Conservation (phyloP, 2,329 filamentous ascomycete genomes). For the Cladosporium sp. region DNA sequence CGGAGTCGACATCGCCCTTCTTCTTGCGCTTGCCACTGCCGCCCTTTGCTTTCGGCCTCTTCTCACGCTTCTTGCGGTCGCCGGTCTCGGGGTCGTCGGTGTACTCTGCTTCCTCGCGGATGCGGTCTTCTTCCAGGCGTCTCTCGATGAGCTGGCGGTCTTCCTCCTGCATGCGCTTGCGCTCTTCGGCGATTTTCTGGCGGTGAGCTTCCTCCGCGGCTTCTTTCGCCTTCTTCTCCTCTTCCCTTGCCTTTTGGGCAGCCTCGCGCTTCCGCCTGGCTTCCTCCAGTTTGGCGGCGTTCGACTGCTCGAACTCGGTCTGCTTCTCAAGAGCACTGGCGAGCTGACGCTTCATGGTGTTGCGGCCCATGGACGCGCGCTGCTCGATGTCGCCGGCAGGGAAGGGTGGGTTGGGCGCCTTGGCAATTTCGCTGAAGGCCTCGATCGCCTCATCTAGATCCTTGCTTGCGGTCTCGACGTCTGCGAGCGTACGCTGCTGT, state of each 20-base stretch:
- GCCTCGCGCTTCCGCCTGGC: slow-evolving; percentile 78
- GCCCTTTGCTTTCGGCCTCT: slow-evolving; percentile 48
- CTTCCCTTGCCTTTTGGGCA: slow-evolving; percentile 75
- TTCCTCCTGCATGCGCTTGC: slow-evolving; percentile 74
- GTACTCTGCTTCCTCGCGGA: slow-evolving; percentile 67
- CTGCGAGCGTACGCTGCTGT: slow-evolving; percentile 71
- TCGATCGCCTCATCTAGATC: slow-evolving; percentile 87
- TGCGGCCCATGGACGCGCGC: slow-evolving; percentile 94
- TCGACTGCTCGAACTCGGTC: slow-evolving; percentile 88
- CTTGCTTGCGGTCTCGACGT: slow-evolving; percentile 75
- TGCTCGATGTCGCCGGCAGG: slow-evolving; percentile 88
- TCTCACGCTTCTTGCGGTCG: slow-evolving; percentile 77
- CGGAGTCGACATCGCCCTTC: slow-evolving; percentile 52
- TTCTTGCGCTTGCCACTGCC: slow-evolving; percentile 38
- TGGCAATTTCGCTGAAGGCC: slow-evolving; percentile 59
- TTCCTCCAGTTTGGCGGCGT: slow-evolving; percentile 80
- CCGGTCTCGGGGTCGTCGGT: slow-evolving; percentile 81
- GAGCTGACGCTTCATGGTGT: slow-evolving; percentile 90
- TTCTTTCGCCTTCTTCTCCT: slow-evolving; percentile 66
- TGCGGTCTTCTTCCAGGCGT: slow-evolving; percentile 68
- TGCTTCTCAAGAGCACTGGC: slow-evolving; percentile 82
- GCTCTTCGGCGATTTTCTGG: slow-evolving; percentile 81
- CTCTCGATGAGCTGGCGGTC: slow-evolving; percentile 70
- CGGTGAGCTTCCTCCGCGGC: slow-evolving; percentile 72
- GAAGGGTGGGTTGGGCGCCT: slow-evolving; percentile 73